These are phyloP conservation scores for Flaveria trinervia DNA, from an alignment of 129 eudicot genomes.

Conservation along the genomic window DNA sequence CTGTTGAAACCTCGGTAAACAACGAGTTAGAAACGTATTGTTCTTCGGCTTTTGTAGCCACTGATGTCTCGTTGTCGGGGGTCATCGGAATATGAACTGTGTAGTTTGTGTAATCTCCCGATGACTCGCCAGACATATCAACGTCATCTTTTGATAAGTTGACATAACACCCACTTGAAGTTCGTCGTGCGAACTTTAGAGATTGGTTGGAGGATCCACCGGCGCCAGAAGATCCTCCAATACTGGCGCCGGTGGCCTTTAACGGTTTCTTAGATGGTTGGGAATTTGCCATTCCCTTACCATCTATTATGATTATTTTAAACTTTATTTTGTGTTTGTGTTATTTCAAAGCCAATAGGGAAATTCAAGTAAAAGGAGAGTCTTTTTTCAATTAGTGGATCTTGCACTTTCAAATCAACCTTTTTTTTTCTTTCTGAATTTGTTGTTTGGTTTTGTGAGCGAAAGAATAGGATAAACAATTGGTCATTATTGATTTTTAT, in stretches of 20 bases:
- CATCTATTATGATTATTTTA: conserved; percentile 20
- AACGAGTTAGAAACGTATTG: conserved; percentile 84
- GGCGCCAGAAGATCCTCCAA: conserved; percentile 2
- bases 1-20: conserved; percentile 90
- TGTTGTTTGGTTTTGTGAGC: conserved; percentile 1
- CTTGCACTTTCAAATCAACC: background rate
- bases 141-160: conserved; percentile 73
- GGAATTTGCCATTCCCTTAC: conserved; percentile 48
- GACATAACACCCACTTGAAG: conserved; percentile 82
- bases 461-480: conserved; percentile 29
- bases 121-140: conserved; percentile 59
- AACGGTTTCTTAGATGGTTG: conserved; percentile 62
- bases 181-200: conserved; percentile 79
- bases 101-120: conserved; percentile 73
- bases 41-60: conserved; percentile 89
- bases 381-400: no score
- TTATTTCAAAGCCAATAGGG: background rate
- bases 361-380: no score
- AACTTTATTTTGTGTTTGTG: background rate
- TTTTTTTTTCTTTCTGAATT: background rate
- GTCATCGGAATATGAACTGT: conserved; percentile 86
- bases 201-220: conserved; percentile 42
- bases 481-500: conserved; percentile 13
- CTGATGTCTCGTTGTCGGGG: conserved; percentile 67
- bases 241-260: conserved; percentile 28